These are phyloP conservation scores for Isoetes taiwanensis DNA, from an alignment of 75 land plant genomes.

Conservation along the genomic window DNA sequence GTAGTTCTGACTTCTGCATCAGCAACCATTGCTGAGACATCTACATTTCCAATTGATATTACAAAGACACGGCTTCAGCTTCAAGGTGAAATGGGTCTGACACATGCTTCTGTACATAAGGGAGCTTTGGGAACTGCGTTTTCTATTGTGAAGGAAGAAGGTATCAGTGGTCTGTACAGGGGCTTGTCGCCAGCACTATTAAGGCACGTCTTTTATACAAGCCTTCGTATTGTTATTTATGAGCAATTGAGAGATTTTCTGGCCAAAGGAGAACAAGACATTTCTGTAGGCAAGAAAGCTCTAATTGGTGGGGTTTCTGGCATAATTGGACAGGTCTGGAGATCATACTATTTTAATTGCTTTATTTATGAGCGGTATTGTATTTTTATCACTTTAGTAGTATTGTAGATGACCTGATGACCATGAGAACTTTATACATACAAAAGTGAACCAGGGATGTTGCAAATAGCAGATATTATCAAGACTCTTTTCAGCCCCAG, in stretches of 20 bases:
- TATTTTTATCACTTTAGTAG: too few relatives aligned
- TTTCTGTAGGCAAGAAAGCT: slow-evolving; percentile 35
- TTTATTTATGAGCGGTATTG: too few relatives aligned
- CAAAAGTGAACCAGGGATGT: background rate
- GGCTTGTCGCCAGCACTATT: slow-evolving; percentile 74
- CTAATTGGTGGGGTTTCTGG: slow-evolving; percentile 71
- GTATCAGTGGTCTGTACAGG: slow-evolving; percentile 47
- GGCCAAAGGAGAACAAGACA: slow-evolving; percentile 6
- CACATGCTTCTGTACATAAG: slow-evolving; percentile 7
- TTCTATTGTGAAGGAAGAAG: slow-evolving; percentile 33
- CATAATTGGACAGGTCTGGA: slow-evolving; percentile 70
- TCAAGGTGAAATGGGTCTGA: slow-evolving; percentile 22
- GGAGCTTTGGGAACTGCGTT: slow-evolving; percentile 40
- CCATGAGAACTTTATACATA: background rate
- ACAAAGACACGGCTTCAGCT: slow-evolving; percentile 79
- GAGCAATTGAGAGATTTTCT: slow-evolving; percentile 39
- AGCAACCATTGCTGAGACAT: slow-evolving; percentile 63
- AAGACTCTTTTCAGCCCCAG: background rate
- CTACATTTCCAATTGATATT: slow-evolving; percentile 82
- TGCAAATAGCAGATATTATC: background rate
- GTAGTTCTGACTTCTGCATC: slow-evolving; percentile 48
- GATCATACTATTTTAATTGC: background rate
- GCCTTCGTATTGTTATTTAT: slow-evolving; percentile 68
- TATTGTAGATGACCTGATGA: too few relatives aligned
- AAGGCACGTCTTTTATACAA: slow-evolving; percentile 75